A percentile compares a stretch with the other conserved stretches of the same genome.
Conservation (phyloP, 2,329 filamentous ascomycete species). For the Scedosporium minutisporum region DNA sequence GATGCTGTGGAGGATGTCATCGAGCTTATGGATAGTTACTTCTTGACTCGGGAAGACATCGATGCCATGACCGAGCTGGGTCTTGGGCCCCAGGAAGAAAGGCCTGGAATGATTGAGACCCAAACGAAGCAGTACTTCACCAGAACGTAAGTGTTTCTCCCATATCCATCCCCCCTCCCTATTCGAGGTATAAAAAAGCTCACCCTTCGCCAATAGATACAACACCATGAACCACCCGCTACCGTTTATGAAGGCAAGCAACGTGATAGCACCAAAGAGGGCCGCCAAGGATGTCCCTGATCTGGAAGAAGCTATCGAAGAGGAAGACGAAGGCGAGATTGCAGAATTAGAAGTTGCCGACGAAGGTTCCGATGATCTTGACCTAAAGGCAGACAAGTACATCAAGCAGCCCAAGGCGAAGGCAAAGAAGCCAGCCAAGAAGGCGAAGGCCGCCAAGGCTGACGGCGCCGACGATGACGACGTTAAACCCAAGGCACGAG, state of each 20-base stretch:
- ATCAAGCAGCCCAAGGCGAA: conserved; percentile 80
- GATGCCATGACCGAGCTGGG: conserved; percentile 88
- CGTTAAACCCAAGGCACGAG: conserved; percentile 37
- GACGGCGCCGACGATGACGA: conserved; percentile 39
- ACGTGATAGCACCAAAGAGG: conserved; percentile 62
- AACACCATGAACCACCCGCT: conserved; percentile 80
- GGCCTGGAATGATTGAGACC: conserved; percentile 65
- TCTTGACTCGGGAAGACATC: conserved; percentile 86
- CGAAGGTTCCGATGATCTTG: conserved; percentile 61
- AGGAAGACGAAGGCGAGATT: conserved; percentile 67
- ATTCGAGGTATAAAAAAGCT: background rate
- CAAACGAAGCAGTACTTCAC: conserved; percentile 88
- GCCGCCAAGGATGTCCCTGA: conserved; percentile 71
- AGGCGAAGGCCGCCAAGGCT: conserved; percentile 27
- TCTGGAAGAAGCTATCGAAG: conserved; percentile 91
- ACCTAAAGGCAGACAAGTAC: conserved; percentile 90
- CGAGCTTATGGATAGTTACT: conserved; percentile 94
- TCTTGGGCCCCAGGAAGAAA: conserved; percentile 72
- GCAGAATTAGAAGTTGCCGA: conserved; percentile 53
- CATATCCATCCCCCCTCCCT: background rate
- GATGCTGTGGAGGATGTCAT: conserved; percentile 77
- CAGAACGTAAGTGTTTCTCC: conserved; percentile 54
- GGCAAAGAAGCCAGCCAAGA: conserved; percentile 36
- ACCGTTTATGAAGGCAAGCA: conserved; percentile 91
- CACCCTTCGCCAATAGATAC: conserved; percentile 46